These are phyloP conservation scores for Neopestalotiopsis rosae DNA, from an alignment of 2,329 filamentous ascomycete species.

Conservation along the genomic window DNA sequence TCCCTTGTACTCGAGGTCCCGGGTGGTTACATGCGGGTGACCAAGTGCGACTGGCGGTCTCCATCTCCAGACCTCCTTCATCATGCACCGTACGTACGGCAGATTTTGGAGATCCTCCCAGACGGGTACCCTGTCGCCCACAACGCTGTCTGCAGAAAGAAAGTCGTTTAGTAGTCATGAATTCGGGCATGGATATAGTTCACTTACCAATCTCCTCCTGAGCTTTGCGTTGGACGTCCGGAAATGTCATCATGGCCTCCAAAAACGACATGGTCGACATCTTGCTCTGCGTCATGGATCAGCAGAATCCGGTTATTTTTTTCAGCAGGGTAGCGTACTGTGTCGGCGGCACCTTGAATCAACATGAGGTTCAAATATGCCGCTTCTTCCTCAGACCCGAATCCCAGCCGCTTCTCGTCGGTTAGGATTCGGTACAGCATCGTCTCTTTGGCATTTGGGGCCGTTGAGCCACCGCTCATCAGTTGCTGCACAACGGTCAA, in stretches of 20 bases:
- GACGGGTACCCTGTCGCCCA: not conserved
- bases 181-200: too few relatives aligned
- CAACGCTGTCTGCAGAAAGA: not conserved
- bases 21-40: not conserved
- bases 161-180: not conserved
- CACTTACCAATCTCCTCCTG: not conserved
- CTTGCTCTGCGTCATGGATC: not conserved
- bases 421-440: conserved; percentile 8
- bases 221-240: not conserved
- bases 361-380: not conserved
- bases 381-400: conserved; percentile 1
- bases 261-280: conserved; percentile 11
- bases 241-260: conserved; percentile 3
- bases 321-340: not conserved
- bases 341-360: not conserved
- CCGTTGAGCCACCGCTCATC: not conserved
- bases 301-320: not conserved
- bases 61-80: conserved; percentile 4
- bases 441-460: conserved; percentile 1
- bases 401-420: not conserved
- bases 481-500: not conserved
- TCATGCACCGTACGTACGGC: conserved; percentile 5
- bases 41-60: conserved; percentile 1
- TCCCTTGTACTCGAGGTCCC: conserved; percentile 3
- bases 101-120: not conserved